Evolutionary conservation across 179 eudicot species (phyloP).

Genomic region (Silene vulgaris): DNA sequence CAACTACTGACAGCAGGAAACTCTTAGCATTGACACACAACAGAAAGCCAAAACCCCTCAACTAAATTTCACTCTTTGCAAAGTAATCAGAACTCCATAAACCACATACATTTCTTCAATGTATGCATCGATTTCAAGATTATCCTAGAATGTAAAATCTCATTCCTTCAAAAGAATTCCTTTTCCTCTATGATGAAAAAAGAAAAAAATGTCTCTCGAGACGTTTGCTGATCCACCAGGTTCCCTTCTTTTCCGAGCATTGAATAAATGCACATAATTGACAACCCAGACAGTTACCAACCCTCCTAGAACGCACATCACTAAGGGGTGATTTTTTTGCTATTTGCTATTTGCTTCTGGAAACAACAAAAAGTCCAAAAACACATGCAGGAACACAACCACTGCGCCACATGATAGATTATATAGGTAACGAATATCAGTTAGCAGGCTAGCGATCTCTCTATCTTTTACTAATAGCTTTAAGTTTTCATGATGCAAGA

Average conservation of each 20-base stretch:
- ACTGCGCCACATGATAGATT: neutral
- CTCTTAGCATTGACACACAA: neutral
- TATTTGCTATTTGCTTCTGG: neutral
- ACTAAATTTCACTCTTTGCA: neutral
- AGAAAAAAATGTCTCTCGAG: neutral
- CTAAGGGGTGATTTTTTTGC: neutral
- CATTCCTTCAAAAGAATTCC: neutral
- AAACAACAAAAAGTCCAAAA: neutral
- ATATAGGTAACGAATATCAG: neutral
- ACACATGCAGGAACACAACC: neutral
- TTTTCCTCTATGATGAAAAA: neutral
- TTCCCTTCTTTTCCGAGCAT: too few relatives aligned
- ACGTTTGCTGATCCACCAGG: neutral
- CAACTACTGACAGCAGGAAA: neutral
- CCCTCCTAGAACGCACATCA: neutral
- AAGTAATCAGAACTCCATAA: neutral
- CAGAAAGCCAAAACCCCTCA: neutral
- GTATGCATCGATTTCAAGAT: neutral
- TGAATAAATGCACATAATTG: neutral
- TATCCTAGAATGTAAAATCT: neutral
- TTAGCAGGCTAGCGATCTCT: constrained; percentile 2
- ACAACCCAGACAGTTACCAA: neutral
- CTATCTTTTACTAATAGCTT: neutral
- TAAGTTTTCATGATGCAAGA: neutral
- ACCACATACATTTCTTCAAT: neutral